Base-by-base conservation (phyloP, 495 filamentous ascomycete genomes). In the Hamigera avellanea region DNA sequence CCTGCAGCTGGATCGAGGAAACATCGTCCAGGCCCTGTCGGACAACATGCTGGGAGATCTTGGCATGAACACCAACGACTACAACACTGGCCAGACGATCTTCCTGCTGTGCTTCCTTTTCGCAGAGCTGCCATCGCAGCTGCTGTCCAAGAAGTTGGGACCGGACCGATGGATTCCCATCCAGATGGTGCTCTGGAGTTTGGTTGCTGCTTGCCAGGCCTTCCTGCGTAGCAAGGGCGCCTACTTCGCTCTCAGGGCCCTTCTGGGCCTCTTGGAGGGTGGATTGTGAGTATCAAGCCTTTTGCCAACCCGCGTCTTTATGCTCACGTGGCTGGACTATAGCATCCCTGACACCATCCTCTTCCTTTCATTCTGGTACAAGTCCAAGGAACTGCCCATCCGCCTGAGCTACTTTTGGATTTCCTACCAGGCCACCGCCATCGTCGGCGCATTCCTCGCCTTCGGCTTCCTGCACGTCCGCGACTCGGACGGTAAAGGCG, bases 111-210 rank as follows among this genome's bases (percentile, higher is more conserved):
- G 54, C 2, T 86, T 87, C 50, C 56, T 86, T 2, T 56, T 66
- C 10, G 78, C 82, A 0, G 81, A 86, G 46, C 57, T 87, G 9
- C 82, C 82, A 0, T 86, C 81, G 0, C 82, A 87, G 45, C 60
- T 86, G 0, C 53, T 86, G 16, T 75, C 69, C 16, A 87, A 89
- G 49, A 72, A 69, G 52, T 40, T 89, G 16, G 86, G 86, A 0
- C 83, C 86, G 0, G 86, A 93, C 52, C 70, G 74, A 19, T 93
- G 86, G 82, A 88, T 94, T 35, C 84, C 86, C 0, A 59, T 79
- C 18, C 83, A 89, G 46, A 89, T 89, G 72, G 60, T 85, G 1
- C 64, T 69, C 3, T 93, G 85, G 81, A 82, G 77, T 48, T 42
- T 86, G 7, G 74, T 88, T 21, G 81, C 83, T 0, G 59, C 64